These are phyloP conservation scores for Trichoderma sp. DNA, from an alignment of 2,329 filamentous ascomycete genomes.

Conservation along the genomic window DNA sequence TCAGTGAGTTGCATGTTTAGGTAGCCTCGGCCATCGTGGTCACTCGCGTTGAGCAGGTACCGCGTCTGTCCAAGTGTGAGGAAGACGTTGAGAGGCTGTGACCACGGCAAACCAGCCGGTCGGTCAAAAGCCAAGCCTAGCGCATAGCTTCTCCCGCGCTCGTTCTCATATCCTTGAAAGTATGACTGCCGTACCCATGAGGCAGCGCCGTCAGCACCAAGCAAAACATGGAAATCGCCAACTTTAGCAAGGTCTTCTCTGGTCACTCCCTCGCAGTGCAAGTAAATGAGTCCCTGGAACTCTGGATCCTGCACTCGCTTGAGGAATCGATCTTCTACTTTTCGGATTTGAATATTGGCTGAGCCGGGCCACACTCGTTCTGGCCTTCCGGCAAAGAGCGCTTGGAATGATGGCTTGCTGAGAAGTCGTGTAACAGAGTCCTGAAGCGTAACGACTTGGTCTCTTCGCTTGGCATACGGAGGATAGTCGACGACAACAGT, in stretches of 20 bases:
- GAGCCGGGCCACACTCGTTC: constrained; percentile 41
- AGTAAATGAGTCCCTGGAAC: constrained; percentile 35
- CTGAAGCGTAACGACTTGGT: constrained; percentile 41
- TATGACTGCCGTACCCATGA: constrained; percentile 39
- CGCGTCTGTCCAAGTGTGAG: constrained; percentile 40
- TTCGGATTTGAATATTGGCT: constrained; percentile 41
- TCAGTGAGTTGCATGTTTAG: constrained; percentile 42
- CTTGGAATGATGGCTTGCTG: constrained; percentile 31
- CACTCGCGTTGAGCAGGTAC: constrained; percentile 40
- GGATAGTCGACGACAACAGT: constrained; percentile 33
- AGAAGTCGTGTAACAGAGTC: constrained; percentile 37
- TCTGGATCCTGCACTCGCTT: constrained; percentile 35
- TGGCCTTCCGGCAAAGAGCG: constrained; percentile 36
- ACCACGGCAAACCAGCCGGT: constrained; percentile 36
- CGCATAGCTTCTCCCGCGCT: constrained; percentile 38
- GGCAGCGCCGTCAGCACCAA: constrained; percentile 40
- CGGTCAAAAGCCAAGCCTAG: constrained; percentile 39
- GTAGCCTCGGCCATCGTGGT: constrained; percentile 37
- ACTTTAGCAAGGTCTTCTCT: constrained; percentile 33
- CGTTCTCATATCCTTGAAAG: constrained; percentile 38
- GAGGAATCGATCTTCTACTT: constrained; percentile 41
- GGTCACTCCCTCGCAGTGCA: constrained; percentile 36
- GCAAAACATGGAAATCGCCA: constrained; percentile 40
- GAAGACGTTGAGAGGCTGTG: constrained; percentile 40
- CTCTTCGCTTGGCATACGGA: constrained; percentile 32